Conservation (phyloP, 331 rosid species). For the Rhamnella rubrinervis region DNA sequence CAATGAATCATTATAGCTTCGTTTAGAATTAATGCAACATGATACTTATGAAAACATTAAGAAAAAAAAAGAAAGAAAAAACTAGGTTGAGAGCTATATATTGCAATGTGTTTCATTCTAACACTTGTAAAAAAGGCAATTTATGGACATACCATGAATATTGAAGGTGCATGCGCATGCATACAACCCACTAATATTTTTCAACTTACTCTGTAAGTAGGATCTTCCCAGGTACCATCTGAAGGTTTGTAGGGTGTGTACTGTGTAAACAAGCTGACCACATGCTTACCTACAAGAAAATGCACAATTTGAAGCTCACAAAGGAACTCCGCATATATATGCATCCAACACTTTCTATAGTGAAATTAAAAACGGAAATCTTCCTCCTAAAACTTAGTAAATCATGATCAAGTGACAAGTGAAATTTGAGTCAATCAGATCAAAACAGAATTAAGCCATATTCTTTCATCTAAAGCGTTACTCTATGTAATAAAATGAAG, state of each 20-base stretch:
- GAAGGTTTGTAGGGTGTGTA: conserved; percentile 80
- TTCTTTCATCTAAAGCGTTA: no score
- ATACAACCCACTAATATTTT: background rate
- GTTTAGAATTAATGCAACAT: background rate
- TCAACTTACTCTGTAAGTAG: conserved; percentile 64
- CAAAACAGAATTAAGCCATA: no score
- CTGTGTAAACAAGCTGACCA: conserved; percentile 74
- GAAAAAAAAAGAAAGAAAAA: background rate
- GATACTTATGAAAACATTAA: no score
- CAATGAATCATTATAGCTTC: background rate
- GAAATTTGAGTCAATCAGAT: no score
- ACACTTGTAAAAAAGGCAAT: background rate
- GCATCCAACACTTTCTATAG: no score
- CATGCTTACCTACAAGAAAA: conserved; percentile 68
- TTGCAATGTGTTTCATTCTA: background rate
- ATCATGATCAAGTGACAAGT: no score
- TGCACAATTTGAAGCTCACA: background rate
- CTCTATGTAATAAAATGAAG: background rate
- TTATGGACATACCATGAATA: no score
- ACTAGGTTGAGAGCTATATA: background rate
- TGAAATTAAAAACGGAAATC: no score
- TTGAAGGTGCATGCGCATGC: background rate
- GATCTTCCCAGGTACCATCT: conserved; percentile 88
- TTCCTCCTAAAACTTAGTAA: no score
- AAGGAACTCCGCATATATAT: no score